Percentiles rank a stretch among this genome's conserved stretches.
Conservation (phyloP, 2,329 filamentous ascomycete species). For the Onygena corvina region DNA sequence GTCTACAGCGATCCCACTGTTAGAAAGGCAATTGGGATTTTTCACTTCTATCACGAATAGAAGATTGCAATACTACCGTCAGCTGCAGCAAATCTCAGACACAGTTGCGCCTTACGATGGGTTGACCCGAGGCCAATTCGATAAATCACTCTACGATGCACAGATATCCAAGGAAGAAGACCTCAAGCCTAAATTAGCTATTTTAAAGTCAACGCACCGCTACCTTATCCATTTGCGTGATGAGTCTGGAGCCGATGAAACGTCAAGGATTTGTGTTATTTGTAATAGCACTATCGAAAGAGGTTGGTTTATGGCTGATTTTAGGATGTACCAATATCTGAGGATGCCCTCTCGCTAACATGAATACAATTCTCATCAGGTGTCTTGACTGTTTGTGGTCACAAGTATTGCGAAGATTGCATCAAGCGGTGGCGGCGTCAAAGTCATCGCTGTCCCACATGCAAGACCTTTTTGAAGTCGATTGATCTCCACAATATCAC, state of each 20-base stretch:
- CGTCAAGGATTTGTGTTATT: slow-evolving; percentile 65
- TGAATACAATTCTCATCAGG: slow-evolving; percentile 19
- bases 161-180: slow-evolving; percentile 39
- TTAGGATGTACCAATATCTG: slow-evolving; percentile 8
- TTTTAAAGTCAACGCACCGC: slow-evolving; percentile 58
- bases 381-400: slow-evolving; percentile 64
- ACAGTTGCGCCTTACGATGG: slow-evolving; percentile 66
- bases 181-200: slow-evolving; percentile 47
- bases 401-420: slow-evolving; percentile 85
- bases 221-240: slow-evolving; percentile 55
- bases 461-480: slow-evolving; percentile 55
- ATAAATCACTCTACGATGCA: slow-evolving; percentile 36
- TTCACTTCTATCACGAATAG: slow-evolving; percentile 73
- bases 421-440: slow-evolving; percentile 64
- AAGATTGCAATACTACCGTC: slow-evolving; percentile 77
- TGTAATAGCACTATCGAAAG: slow-evolving; percentile 64
- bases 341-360: neutral
- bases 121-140: slow-evolving; percentile 44
- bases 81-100: slow-evolving; percentile 84
- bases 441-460: slow-evolving; percentile 69
- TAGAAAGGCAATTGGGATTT: slow-evolving; percentile 57
- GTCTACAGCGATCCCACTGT: slow-evolving; percentile 37
- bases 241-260: slow-evolving; percentile 51
- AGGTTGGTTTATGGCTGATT: slow-evolving; percentile 47
- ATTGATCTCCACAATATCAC: slow-evolving; percentile 75